Evolutionary conservation across 169 alveolate species (phyloP).

Genomic region (Cyclospora cayetanensis): DNA sequence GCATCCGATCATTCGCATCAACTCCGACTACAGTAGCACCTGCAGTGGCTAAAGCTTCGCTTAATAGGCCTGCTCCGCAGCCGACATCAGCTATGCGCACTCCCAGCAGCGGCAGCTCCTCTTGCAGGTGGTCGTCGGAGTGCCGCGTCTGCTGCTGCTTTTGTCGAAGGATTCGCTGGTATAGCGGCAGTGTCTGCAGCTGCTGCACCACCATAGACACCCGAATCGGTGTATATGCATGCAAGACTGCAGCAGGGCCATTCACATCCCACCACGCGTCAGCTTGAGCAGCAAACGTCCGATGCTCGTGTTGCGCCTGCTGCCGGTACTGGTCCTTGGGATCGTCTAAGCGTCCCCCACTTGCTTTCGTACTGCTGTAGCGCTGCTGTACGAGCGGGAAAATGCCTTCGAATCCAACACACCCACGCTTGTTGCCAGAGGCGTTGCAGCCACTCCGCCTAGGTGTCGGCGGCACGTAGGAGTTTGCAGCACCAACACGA

Average conservation of each 20-base stretch:
- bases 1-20: background rate
- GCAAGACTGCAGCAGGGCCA: constrained; percentile 52
- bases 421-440: background rate
- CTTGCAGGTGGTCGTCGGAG: background rate
- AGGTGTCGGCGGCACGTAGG: background rate
- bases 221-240: constrained; percentile 43
- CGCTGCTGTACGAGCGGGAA: background rate
- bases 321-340: background rate
- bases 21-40: constrained; percentile 27
- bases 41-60: constrained; percentile 80
- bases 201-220: constrained; percentile 21
- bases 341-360: no score
- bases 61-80: constrained; percentile 84
- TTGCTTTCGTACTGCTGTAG: background rate
- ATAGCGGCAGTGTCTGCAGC: constrained; percentile 37
- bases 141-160: background rate
- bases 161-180: constrained; percentile 20
- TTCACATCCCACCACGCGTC: constrained; percentile 63
- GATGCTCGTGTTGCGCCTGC: background rate
- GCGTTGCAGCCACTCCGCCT: background rate
- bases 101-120: constrained; percentile 28
- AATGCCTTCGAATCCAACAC: background rate
- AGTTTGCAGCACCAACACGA: background rate
- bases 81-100: constrained; percentile 80
- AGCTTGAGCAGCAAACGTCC: constrained; percentile 3